Evolutionary conservation across 176 grass and related monocot species (phyloP), one percentile per base, ranked within the genome.

Genomic region (Cenchrus americanus): DNA sequence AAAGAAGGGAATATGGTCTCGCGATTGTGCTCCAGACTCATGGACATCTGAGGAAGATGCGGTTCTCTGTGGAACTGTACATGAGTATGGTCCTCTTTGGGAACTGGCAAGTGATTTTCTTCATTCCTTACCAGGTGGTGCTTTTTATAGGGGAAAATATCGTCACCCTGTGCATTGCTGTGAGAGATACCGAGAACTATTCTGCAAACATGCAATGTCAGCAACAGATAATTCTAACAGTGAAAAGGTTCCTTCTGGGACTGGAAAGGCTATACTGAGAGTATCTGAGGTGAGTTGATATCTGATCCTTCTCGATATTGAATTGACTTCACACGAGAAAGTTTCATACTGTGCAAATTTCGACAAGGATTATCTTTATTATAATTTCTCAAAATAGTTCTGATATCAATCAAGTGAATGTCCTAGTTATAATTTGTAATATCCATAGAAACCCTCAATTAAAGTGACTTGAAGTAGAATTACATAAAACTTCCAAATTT

Each of bases 1-100:
- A 87, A 98, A 92, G 92, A 99, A 86, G 89, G 86, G 80, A 10
- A 62, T 86, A 72, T 97, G 92, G 95, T 84, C 84, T 71, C 93
- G 87, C 64, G 95, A 97, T 75, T 90, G 79, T 60, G 62, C 84
- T 77, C 73, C 88, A 85, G 96, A 94, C 77, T 52, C 81, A 63
- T 99, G 96, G 96, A 94, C 93, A 83, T 72, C 68, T 50, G 91
- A 85, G 80, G 96, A 99, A 86, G 96, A 99, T 94, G 96, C 88
- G 34, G 77, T 94, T 64, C 82, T 99, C 73, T 99, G 96, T 52
- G 89, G 83, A 53, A 81, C 83, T 87, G 89, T 96, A 69, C 87
- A 96, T 27, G 96, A 99, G 77, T 96, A 94, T 69, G 96, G 96
- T 37, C 80, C 93, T 63, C 41, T 92, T 66, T 99, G 96, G 96